Percentiles rank a stretch among this genome's conserved stretches.
These are phyloP conservation scores for Ophiobolus disseminans DNA, from an alignment of 2,329 filamentous ascomycete species.

Conservation along the genomic window DNA sequence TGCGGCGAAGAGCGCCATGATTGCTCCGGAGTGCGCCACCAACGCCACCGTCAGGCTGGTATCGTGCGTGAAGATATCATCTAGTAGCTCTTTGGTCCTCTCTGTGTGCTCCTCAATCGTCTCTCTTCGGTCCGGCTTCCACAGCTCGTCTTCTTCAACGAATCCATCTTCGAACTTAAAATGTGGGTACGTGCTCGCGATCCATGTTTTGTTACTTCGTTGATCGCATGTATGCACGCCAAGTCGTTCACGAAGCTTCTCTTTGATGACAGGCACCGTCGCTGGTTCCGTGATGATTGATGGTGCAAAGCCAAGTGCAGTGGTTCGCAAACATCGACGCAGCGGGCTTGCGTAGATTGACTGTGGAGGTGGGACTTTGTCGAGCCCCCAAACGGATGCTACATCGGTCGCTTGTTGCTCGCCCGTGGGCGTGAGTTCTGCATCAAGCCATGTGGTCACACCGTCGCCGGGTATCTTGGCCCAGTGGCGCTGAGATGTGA, in stretches of 20 bases:
- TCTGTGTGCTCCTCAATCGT: constrained; percentile 10
- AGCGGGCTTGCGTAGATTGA: constrained; percentile 69
- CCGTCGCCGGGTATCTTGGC: constrained; percentile 66
- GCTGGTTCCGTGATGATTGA: constrained; percentile 46
- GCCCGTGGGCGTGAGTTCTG: constrained; percentile 64
- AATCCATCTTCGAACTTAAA: constrained; percentile 66
- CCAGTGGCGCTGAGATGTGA: constrained; percentile 62
- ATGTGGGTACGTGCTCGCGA: constrained; percentile 57
- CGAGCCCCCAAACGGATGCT: constrained; percentile 36
- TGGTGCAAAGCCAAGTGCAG: constrained; percentile 63
- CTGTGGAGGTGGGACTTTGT: constrained; percentile 63
- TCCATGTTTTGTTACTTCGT: constrained; percentile 60
- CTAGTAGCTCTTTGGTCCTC: constrained; percentile 45
- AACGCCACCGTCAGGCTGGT: constrained; percentile 55
- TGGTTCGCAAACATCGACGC: constrained; percentile 66
- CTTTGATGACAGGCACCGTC: constrained; percentile 61
- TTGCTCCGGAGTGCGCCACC: constrained; percentile 63
- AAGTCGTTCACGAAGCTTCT: constrained; percentile 67
- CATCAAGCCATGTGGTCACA: constrained; percentile 66
- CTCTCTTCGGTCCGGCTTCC: constrained; percentile 43
- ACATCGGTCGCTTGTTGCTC: constrained; percentile 62
- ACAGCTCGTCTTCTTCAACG: constrained; percentile 61
- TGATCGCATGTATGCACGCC: constrained; percentile 71
- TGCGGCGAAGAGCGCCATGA: constrained; percentile 59
- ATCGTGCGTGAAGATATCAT: constrained; percentile 58